Evolutionary conservation across 1,284 basidiomycete genomes (phyloP).

Genomic region (Xanthoconium separans): DNA sequence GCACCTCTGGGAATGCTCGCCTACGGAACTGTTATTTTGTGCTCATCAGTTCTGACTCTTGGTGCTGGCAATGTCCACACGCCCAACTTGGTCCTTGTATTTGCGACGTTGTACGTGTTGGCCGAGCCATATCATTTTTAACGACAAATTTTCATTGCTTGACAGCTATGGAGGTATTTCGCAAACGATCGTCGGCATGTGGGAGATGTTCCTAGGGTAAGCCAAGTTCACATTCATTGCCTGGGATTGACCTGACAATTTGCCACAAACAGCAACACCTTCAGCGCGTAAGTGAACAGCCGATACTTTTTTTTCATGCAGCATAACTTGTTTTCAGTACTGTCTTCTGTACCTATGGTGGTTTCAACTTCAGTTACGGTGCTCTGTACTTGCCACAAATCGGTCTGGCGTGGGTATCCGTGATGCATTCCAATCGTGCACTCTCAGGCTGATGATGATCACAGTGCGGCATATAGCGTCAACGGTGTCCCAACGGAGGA

Average conservation of each 20-base stretch:
- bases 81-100: conserved; percentile 30
- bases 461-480: conserved; percentile 23
- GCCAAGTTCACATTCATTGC: conserved; percentile 1
- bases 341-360: conserved; percentile 30
- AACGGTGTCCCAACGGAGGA: conserved; percentile 22
- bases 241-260: conserved; percentile 4
- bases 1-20: conserved; percentile 29
- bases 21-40: conserved; percentile 31
- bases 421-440: neutral
- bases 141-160: neutral
- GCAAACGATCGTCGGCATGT: conserved; percentile 32
- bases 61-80: conserved; percentile 17
- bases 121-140: neutral
- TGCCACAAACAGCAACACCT: conserved; percentile 20
- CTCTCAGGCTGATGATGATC: conserved; percentile 7
- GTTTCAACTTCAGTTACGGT: conserved; percentile 30
- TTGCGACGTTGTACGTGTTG: conserved; percentile 27
- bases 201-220: conserved; percentile 33
- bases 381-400: conserved; percentile 28
- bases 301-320: neutral
- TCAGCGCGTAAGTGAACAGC: conserved; percentile 26
- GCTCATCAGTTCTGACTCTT: conserved; percentile 28
- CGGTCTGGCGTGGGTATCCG: conserved; percentile 26
- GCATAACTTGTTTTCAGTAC: conserved; percentile 12
- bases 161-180: conserved; percentile 31